Evolutionary conservation across 306 rosid genomes (phyloP).

Genomic region (Prunus padus): DNA sequence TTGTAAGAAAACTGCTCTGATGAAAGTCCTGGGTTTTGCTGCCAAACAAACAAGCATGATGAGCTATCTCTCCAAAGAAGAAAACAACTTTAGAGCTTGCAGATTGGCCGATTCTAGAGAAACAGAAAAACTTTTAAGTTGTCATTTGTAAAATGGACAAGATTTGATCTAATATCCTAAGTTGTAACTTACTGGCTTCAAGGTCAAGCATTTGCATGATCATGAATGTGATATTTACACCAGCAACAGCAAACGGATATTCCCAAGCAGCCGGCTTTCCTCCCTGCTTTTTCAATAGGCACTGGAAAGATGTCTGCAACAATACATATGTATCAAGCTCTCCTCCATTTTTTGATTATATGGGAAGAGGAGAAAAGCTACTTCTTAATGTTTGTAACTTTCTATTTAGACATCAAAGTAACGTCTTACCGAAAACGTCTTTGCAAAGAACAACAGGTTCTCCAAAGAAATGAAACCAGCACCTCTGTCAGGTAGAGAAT

Average conservation of each 20-base stretch:
- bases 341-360: not conserved
- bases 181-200: constrained; percentile 50
- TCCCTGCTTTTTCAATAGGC: constrained; percentile 67
- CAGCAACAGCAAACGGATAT: constrained; percentile 90
- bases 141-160: not conserved
- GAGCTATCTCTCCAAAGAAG: constrained; percentile 17
- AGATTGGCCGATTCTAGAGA: not conserved
- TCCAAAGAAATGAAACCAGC: constrained; percentile 95
- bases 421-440: constrained; percentile 67
- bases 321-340: not conserved
- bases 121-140: not conserved
- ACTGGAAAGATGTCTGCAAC: constrained; percentile 65
- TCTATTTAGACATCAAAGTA: not conserved
- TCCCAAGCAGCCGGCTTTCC: constrained; percentile 71
- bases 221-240: constrained; percentile 89
- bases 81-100: not conserved
- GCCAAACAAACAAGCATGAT: constrained; percentile 43
- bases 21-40: constrained; percentile 74
- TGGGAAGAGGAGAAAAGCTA: not conserved
- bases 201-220: constrained; percentile 90
- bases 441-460: constrained; percentile 82
- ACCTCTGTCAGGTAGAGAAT: constrained; percentile 52
- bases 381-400: not conserved
- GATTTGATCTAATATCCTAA: not conserved
- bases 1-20: constrained; percentile 72